Evolutionary conservation across 2,329 filamentous ascomycete genomes (phyloP).

Genomic region (Scedosporium boydii): DNA sequence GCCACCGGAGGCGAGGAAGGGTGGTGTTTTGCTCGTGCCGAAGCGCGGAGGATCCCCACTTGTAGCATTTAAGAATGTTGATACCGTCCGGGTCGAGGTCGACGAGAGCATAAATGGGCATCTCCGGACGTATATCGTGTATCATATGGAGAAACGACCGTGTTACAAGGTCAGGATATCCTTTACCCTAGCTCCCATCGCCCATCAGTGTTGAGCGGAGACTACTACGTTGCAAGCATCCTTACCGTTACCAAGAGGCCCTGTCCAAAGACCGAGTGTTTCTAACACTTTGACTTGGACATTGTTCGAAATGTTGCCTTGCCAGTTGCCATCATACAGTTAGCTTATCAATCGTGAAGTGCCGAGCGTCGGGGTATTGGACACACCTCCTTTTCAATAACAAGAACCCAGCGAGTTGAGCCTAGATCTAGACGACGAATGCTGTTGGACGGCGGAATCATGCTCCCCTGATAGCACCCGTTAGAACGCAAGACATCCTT

Average conservation of each 20-base stretch:
- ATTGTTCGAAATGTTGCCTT: conserved; percentile 70
- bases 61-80: conserved; percentile 65
- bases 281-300: conserved; percentile 46
- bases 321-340: conserved; percentile 25
- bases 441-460: conserved; percentile 46
- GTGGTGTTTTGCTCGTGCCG: conserved; percentile 46
- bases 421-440: conserved; percentile 41
- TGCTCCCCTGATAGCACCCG: conserved; percentile 38
- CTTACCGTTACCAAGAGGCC: conserved; percentile 61
- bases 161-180: conserved; percentile 69
- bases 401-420: conserved; percentile 52
- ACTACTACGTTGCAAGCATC: background rate
- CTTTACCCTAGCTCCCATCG: conserved; percentile 52
- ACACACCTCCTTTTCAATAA: conserved; percentile 69
- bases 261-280: conserved; percentile 33
- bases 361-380: background rate
- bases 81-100: conserved; percentile 74
- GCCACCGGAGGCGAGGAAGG: conserved; percentile 48
- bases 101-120: conserved; percentile 55
- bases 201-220: background rate
- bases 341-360: background rate
- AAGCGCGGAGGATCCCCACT: conserved; percentile 54
- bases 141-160: conserved; percentile 53
- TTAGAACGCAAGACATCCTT: background rate
- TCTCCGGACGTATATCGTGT: conserved; percentile 30